Base-by-base conservation (phyloP, 2,329 filamentous ascomycete genomes). In the Myriosclerotinia scirpicola region DNA sequence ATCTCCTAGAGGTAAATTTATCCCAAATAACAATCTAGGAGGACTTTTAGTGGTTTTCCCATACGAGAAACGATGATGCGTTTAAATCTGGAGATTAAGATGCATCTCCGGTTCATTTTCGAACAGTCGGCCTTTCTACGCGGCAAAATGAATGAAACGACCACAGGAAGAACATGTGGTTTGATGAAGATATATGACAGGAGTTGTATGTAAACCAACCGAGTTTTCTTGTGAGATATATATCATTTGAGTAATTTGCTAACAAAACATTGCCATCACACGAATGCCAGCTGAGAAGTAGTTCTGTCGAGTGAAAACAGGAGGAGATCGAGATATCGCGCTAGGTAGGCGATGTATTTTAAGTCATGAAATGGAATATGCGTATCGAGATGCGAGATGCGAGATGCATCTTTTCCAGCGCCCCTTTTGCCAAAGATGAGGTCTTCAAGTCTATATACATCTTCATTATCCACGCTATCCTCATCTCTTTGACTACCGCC, bases 171-270 rank as follows among this genome's bases (percentile, higher is more conserved):
- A 64, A 17, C 50, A 64, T 6, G 17, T 50, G 1, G 26, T 17
- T 64, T 56, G 40, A 64, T 30, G 1, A 64, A 64, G 7, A 64
- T 55, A 7, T 64, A 26, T 26, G 61, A 20, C 62, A 64, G 40
- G 53, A 54, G 40, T n/a, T 22, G 40, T 48, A 56, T 30, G 52
- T 55, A 8, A 52, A 55, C 15, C 62, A 64, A 2, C 52, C 55
- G 4, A 64, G 52, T 38, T 64, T 17, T 55, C 62, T n/a, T 4
- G 53, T 52, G 3, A 65, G 59, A 20, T 65, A 65, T 3, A 42
- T 65, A 46, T 65, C 59, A 22, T 14, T 38, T 40, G 22, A 46
- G n/a, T 50, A 53, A 20, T 65, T 44, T 17, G 54, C 54, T 22
- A 65, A 65, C 22, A 65, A 26, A 11, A 65, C 30, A 20, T 53